Conservation (phyloP, 2,329 filamentous ascomycete genomes). For the Fusarium chuoi region DNA sequence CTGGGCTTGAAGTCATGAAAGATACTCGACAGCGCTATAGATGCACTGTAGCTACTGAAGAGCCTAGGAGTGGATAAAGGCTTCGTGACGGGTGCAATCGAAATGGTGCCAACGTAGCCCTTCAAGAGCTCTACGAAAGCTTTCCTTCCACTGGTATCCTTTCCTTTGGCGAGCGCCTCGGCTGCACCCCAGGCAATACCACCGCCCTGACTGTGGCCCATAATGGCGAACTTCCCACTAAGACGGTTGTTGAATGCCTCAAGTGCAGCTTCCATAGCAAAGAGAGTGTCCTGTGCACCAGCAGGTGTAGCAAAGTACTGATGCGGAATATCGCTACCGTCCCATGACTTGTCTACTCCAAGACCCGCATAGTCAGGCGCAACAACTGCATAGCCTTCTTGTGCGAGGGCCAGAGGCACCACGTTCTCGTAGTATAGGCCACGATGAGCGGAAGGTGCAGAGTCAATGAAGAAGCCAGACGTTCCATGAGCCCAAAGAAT, state of each 20-base stretch:
- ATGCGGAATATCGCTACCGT: conserved; percentile 51
- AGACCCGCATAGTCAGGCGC: conserved; percentile 58
- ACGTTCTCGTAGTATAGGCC: conserved; percentile 53
- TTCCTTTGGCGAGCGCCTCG: conserved; percentile 39
- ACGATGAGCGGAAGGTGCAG: conserved; percentile 53
- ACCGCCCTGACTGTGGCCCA: conserved; percentile 60
- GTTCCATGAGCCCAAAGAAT: conserved; percentile 59
- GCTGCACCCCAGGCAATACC: conserved; percentile 52
- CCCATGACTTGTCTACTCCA: conserved; percentile 50
- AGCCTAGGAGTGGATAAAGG: not conserved
- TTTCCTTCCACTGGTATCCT: not conserved
- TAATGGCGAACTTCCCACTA: conserved; percentile 53
- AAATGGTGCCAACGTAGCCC: conserved; percentile 22
- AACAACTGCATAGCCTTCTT: conserved; percentile 57
- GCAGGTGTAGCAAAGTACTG: conserved; percentile 52
- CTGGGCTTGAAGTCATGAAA: conserved; percentile 22
- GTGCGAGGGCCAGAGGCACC: conserved; percentile 50
- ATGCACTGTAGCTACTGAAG: not conserved
- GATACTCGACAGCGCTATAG: not conserved
- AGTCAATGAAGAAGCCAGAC: conserved; percentile 51
- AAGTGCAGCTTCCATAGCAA: conserved; percentile 55
- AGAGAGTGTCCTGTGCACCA: conserved; percentile 55
- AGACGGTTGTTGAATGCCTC: conserved; percentile 51
- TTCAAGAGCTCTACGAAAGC: not conserved
- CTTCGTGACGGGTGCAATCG: conserved; percentile 13